Conservation (phyloP, 768 basidiomycete genomes). For the Phaeolepiota aurea region DNA sequence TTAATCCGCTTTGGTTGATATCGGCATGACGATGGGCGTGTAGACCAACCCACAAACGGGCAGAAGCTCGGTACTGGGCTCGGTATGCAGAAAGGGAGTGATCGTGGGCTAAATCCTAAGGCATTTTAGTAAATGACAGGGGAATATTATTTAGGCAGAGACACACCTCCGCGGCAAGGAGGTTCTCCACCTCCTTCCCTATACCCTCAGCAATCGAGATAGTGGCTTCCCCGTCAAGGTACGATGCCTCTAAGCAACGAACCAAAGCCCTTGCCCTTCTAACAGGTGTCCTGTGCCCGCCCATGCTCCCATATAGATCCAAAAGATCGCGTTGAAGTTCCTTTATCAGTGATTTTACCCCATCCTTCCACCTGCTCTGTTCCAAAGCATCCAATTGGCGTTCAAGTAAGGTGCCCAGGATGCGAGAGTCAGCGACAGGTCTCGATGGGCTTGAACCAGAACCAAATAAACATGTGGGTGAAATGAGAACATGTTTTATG, state of each 20-base stretch:
- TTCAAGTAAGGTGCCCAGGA: constrained; percentile 52
- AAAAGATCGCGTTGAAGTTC: constrained; percentile 41
- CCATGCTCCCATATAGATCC: constrained; percentile 33
- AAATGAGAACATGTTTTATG: constrained; percentile 17
- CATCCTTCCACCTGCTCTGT: constrained; percentile 48
- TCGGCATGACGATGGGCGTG: constrained; percentile 55
- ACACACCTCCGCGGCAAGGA: constrained; percentile 36
- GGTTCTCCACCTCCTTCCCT: constrained; percentile 28
- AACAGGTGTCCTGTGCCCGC: constrained; percentile 33
- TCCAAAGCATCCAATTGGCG: constrained; percentile 52
- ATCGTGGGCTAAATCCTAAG: constrained; percentile 28
- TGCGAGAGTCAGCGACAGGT: constrained; percentile 13
- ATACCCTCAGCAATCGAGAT: constrained; percentile 25
- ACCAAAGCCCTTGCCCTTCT: constrained; percentile 50
- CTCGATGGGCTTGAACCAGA: not conserved
- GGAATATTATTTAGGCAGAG: not conserved
- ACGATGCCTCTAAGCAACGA: constrained; percentile 45
- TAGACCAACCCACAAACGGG: constrained; percentile 63
- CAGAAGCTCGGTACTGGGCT: constrained; percentile 41
- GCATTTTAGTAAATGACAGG: not conserved
- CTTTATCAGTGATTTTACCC: constrained; percentile 29
- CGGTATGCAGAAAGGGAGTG: constrained; percentile 19
- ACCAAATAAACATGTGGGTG: constrained; percentile 2
- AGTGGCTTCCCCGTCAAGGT: constrained; percentile 15
- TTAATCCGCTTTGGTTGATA: constrained; percentile 29